Conservation (phyloP, 345 rosid species). For the Citrus trifoliata region DNA sequence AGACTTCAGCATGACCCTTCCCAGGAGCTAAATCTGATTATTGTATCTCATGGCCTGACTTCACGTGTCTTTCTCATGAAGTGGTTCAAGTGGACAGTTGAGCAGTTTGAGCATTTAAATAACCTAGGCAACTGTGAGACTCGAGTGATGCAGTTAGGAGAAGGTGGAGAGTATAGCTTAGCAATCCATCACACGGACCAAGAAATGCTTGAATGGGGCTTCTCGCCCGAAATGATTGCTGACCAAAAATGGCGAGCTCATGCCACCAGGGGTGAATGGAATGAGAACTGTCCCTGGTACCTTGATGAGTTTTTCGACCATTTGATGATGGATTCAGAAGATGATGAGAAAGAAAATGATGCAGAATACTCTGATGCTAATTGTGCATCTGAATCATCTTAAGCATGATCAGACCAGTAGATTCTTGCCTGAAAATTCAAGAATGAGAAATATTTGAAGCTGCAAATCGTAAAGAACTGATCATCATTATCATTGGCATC, state of each 20-base stretch:
- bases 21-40: conserved; percentile 76
- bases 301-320: conserved; percentile 63
- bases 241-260: conserved; percentile 77
- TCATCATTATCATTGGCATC: background rate
- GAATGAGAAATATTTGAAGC: background rate
- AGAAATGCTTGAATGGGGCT: conserved; percentile 77
- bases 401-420: background rate
- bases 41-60: conserved; percentile 78
- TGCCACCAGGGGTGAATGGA: conserved; percentile 64
- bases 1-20: conserved; percentile 59
- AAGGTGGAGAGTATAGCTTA: conserved; percentile 82
- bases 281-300: conserved; percentile 67
- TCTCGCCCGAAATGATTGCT: conserved; percentile 77
- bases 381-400: background rate
- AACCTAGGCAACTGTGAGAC: conserved; percentile 72
- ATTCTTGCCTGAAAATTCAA: background rate
- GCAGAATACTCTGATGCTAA: background rate
- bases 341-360: conserved; percentile 18
- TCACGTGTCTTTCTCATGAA: conserved; percentile 91
- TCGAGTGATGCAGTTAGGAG: conserved; percentile 81
- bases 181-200: conserved; percentile 78
- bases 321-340: conserved; percentile 29
- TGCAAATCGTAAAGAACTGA: background rate
- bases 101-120: conserved; percentile 74
- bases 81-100: conserved; percentile 98